Conservation (phyloP, 2,329 filamentous ascomycete genomes). For the Camillea tinctor region DNA sequence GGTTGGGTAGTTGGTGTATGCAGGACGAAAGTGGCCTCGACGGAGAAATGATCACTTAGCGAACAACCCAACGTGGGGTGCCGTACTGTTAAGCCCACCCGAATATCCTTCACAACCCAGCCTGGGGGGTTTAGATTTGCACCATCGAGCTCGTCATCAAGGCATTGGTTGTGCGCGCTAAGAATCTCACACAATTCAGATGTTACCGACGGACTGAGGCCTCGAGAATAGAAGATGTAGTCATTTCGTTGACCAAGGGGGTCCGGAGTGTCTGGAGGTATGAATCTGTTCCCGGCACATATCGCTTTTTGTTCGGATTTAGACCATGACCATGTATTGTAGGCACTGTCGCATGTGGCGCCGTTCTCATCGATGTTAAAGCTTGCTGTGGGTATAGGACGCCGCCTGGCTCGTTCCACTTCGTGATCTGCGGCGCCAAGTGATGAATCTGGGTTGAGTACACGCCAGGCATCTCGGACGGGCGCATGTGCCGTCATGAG, state of each 20-base stretch:
- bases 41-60: conserved; percentile 91
- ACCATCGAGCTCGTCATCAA: conserved; percentile 31
- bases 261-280: conserved; percentile 68
- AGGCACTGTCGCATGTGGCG: conserved; percentile 78
- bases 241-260: conserved; percentile 82
- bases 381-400: conserved; percentile 70
- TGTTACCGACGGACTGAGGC: conserved; percentile 25
- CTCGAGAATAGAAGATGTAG: conserved; percentile 82
- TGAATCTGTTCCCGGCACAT: conserved; percentile 59
- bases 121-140: conserved; percentile 14
- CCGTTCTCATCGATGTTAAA: conserved; percentile 81
- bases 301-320: conserved; percentile 67
- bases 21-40: conserved; percentile 72
- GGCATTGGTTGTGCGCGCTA: conserved; percentile 17
- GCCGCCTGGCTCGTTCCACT: conserved; percentile 63
- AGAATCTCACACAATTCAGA: conserved; percentile 15
- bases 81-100: conserved; percentile 77
- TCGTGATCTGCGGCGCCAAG: conserved; percentile 69
- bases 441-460: conserved; percentile 79
- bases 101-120: conserved; percentile 70
- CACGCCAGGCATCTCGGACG: conserved; percentile 80
- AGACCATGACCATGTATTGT: conserved; percentile 94
- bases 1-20: conserved; percentile 33
- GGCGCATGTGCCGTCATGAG: conserved; percentile 77
- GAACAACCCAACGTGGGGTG: conserved; percentile 82